Evolutionary conservation across 805 yeast genomes (phyloP), one percentile per base, ranked within the genome.

Genomic region (Cyberlindnera euphorbiae): DNA sequence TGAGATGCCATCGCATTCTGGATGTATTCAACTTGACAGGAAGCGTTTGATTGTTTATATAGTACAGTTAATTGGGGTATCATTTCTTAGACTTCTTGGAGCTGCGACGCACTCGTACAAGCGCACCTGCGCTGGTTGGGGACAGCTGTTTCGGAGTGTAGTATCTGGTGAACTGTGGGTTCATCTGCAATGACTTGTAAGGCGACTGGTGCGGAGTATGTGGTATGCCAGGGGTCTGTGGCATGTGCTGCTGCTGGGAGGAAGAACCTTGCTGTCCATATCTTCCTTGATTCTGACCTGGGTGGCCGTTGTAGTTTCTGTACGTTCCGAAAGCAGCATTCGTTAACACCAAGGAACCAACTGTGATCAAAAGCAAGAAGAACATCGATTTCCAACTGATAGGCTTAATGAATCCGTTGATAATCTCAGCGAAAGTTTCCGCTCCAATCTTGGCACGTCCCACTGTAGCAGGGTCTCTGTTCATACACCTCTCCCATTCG

Each of bases 401-500:
- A 3, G 85, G 82, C 39, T 70, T 74, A 16, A 84, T 60, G 50
- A 86, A 86, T 2, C 88, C 77, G 58, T 87, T 83, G 30, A 87
- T 64, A 7, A 85, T 82, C 44, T 82, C 90, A 2, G 94, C 95
- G 48, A 86, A 69, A 0, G 90, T 80, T 53, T 81, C 88, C 0
- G 94, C 94, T 31, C 88, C 78, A 37, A 87, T 71, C 42, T 69
- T 70, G 1, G 90, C 83, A 32, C 77, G 71, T 4, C 85, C 89
- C 10, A 79, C 69, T 1, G 58, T 59, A 4, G 73, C 70, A 8
- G 95, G 89, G 44, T 86, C 90, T 32, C 79, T 63, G 48, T 79
- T 75, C 88, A 86, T 85, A 57, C 98, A 93, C 39, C 70, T 71
- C 42, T 75, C 81, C 93, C 95, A 86, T 24, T 67, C 68, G 24